Percentiles rank a stretch among this genome's conserved stretches.
Conservation (phyloP, 495 filamentous ascomycete genomes). For the Astrothelium macrocarpum region DNA sequence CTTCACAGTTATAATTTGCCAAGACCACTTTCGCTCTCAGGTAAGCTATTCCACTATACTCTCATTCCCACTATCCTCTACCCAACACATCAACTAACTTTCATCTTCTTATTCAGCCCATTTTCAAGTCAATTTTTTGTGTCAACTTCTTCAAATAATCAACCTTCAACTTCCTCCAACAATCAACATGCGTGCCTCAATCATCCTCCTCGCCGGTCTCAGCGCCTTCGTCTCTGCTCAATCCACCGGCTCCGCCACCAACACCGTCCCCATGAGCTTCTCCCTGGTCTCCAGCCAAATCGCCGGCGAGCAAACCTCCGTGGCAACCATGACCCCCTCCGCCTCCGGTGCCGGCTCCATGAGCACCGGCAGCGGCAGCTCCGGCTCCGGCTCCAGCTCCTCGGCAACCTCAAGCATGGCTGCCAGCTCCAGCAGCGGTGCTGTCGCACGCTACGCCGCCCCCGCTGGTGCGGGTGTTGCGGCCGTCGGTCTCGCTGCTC, state of each 20-base stretch:
- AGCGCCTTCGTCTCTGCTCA: conserved; percentile 3
- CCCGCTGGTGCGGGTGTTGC: conserved; percentile 4
- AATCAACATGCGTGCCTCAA: conserved; percentile 1
- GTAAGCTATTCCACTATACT: background rate
- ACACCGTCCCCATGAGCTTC: conserved; percentile 31
- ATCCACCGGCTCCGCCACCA: conserved; percentile 28
- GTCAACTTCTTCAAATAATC: background rate
- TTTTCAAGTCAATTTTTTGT: background rate
- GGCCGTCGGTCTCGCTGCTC: background rate
- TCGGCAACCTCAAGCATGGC: background rate
- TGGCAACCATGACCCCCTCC: background rate
- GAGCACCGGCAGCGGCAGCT: background rate
- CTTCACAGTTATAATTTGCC: background rate
- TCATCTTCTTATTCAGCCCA: background rate
- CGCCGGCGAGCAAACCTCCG: background rate
- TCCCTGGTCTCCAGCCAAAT: background rate
- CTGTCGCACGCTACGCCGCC: background rate
- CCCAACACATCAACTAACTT: background rate
- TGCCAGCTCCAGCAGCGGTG: background rate
- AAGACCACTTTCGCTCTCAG: conserved; percentile 7
- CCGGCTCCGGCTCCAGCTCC: background rate
- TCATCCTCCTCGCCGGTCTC: background rate
- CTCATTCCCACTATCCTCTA: background rate
- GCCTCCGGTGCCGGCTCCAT: no score
- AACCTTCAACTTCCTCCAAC: background rate